These are phyloP conservation scores for Cicer judaicum DNA, from an alignment of 306 rosid species.

Conservation along the genomic window DNA sequence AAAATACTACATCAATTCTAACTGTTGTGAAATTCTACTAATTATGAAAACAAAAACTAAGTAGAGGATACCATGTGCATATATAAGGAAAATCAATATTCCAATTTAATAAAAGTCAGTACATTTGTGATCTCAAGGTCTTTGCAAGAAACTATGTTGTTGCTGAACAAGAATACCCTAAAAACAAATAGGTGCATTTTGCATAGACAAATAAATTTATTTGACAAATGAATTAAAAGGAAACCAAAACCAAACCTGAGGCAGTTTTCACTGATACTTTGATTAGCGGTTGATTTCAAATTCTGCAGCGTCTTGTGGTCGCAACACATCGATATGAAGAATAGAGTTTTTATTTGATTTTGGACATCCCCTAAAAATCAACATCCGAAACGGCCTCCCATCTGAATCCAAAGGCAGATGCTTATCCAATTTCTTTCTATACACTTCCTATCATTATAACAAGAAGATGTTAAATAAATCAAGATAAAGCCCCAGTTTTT, in stretches of 20 bases:
- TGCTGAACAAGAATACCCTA: too few species aligned
- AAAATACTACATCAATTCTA: too few species aligned
- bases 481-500: not conserved
- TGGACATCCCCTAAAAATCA: constrained; percentile 84
- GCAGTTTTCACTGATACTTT: constrained; percentile 48
- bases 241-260: constrained; percentile 49
- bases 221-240: not conserved
- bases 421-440: constrained; percentile 61
- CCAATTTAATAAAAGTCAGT: too few species aligned
- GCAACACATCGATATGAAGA: constrained; percentile 65
- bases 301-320: constrained; percentile 55
- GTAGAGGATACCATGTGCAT: too few species aligned
- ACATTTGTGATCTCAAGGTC: too few species aligned
- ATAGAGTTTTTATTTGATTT: constrained; percentile 64
- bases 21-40: too few species aligned
- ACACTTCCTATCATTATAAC: constrained; percentile 55
- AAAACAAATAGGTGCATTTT: too few species aligned
- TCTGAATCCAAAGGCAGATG: constrained; percentile 67
- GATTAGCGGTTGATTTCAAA: constrained; percentile 44
- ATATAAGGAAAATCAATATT: too few species aligned
- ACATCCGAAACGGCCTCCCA: constrained; percentile 75
- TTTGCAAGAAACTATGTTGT: too few species aligned
- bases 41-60: too few species aligned
- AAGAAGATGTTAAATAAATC: not conserved
- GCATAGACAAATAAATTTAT: not conserved